A percentile compares a stretch with the other conserved stretches of the same genome.
Conservation (phyloP, 176 grass and related monocot species). For the Panicum miliaceum region DNA sequence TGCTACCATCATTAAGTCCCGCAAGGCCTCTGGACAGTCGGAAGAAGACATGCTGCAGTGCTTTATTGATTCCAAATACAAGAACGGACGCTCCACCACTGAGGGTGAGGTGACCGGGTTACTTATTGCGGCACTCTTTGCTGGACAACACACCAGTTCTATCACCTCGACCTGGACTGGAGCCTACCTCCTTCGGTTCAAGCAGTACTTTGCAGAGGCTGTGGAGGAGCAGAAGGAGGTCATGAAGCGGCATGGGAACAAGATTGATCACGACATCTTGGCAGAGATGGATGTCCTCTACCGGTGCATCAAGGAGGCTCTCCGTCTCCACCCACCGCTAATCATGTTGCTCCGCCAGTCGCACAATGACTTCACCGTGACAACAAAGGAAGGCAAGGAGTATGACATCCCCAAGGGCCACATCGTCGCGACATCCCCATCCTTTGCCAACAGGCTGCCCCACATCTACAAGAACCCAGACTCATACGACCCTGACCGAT, state of each 20-base stretch:
- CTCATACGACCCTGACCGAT: constrained; percentile 80
- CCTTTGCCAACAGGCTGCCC: constrained; percentile 86
- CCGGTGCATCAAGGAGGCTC: constrained; percentile 97
- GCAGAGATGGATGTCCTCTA: constrained; percentile 97
- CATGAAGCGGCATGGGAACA: constrained; percentile 74
- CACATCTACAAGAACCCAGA: constrained; percentile 91
- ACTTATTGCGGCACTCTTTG: constrained; percentile 90
- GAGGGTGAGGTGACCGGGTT: constrained; percentile 86
- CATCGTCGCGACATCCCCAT: constrained; percentile 85
- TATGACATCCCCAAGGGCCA: constrained; percentile 94
- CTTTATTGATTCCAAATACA: constrained; percentile 99
- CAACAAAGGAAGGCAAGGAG: constrained; percentile 80
- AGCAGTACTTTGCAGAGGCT: constrained; percentile 67
- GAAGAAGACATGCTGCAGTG: constrained; percentile 98
- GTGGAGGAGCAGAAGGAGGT: constrained; percentile 93
- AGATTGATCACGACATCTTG: constrained; percentile 87
- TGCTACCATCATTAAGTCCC: constrained; percentile 82
- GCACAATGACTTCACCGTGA: constrained; percentile 79
- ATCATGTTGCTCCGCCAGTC: constrained; percentile 96
- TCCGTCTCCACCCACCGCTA: constrained; percentile 84
- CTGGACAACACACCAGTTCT: constrained; percentile 95
- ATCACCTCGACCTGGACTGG: constrained; percentile 99
- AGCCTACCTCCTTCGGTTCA: constrained; percentile 75
- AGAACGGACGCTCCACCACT: constrained; percentile 76
- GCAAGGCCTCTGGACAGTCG: constrained; percentile 71